These are phyloP conservation scores for Friedmanniomyces simplex DNA, from an alignment of 495 filamentous ascomycete genomes.

Conservation along the genomic window DNA sequence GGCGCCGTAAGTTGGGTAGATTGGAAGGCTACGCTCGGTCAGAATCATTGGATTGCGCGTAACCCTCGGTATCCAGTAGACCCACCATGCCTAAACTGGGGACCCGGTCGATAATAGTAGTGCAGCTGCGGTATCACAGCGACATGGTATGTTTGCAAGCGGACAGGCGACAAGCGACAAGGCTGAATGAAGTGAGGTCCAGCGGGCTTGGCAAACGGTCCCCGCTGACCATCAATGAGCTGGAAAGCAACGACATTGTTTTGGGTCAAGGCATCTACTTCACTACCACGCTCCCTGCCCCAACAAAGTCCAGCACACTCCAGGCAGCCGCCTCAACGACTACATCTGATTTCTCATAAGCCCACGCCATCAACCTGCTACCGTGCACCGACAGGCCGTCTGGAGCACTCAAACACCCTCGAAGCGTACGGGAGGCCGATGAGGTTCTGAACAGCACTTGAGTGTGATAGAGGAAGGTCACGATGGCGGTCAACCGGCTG, in stretches of 20 bases:
- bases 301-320: background rate
- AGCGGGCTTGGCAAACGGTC: background rate
- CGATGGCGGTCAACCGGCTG: slow-evolving; percentile 92
- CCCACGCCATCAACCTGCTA: background rate
- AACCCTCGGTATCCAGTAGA: background rate
- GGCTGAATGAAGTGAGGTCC: background rate
- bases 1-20: slow-evolving; percentile 86
- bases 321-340: slow-evolving; percentile 1
- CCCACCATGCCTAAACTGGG: background rate
- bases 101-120: too few species aligned
- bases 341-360: background rate
- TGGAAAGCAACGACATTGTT: background rate
- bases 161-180: background rate
- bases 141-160: too few species aligned
- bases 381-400: background rate
- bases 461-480: background rate
- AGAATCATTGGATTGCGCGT: background rate
- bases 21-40: slow-evolving; percentile 48
- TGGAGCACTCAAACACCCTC: background rate
- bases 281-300: background rate
- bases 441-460: background rate
- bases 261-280: background rate
- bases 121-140: too few species aligned
- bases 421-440: background rate
- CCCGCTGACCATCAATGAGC: background rate